phyloP scores from a whole-genome alignment of 1,284 basidiomycete genomes.

The Meripilus lineatus region DNA sequence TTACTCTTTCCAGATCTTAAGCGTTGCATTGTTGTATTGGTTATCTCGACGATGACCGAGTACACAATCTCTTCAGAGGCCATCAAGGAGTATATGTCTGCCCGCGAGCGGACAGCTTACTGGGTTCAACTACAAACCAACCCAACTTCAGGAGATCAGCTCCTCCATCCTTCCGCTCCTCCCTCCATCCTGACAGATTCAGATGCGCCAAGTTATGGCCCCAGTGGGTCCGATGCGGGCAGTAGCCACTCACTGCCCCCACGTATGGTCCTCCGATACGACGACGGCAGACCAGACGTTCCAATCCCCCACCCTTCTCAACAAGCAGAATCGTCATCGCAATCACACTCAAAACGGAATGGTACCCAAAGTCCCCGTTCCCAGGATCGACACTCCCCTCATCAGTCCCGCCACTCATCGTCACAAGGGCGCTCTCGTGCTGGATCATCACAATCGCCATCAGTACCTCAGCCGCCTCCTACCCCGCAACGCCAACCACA shows the following conservation, averaged over 20 bases:
- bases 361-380: neutral
- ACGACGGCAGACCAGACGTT: slow-evolving; percentile 56
- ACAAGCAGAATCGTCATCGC: too few species aligned
- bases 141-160: slow-evolving; percentile 23
- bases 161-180: slow-evolving; percentile 54
- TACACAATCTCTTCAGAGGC: slow-evolving; percentile 57
- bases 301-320: slow-evolving; percentile 42
- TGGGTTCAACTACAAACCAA: slow-evolving; percentile 51
- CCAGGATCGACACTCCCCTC: too few species aligned
- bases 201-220: slow-evolving; percentile 39
- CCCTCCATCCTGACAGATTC: slow-evolving; percentile 45
- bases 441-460: too few species aligned
- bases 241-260: slow-evolving; percentile 66
- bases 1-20: too few species aligned
- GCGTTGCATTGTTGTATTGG: too few species aligned
- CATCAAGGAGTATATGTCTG: slow-evolving; percentile 47
- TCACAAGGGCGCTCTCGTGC: neutral
- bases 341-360: neutral
- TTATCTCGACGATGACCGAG: slow-evolving; percentile 49
- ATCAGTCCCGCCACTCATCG: neutral
- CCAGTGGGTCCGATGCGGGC: slow-evolving; percentile 53
- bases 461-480: slow-evolving; percentile 1
- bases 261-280: slow-evolving; percentile 63
- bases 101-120: slow-evolving; percentile 52
- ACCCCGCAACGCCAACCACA: slow-evolving; percentile 17